Conservation (phyloP, 805 yeast genomes). For the Metschnikowia bowlesiae region DNA sequence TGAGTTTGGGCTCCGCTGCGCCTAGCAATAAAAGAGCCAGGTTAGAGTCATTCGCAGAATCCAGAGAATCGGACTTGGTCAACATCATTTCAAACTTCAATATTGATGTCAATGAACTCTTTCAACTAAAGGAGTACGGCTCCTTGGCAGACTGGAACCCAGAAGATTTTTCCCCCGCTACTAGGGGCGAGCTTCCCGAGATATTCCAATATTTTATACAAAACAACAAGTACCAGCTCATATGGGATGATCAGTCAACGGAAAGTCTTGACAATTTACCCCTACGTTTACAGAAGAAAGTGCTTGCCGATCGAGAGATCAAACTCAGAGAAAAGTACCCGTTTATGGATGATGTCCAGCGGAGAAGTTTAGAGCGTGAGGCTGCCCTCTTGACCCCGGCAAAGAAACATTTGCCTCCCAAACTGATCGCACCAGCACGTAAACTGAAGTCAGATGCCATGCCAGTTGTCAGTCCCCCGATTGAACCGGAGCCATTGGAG, state of each 20-base stretch:
- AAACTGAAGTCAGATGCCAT: neutral
- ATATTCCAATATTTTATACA: conserved; percentile 28
- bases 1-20: neutral
- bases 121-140: conserved; percentile 57
- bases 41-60: conserved; percentile 2
- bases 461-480: neutral
- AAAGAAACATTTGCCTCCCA: neutral
- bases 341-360: conserved; percentile 28
- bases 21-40: conserved; percentile 6
- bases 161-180: conserved; percentile 26
- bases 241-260: conserved; percentile 29
- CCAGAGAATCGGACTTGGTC: conserved; percentile 18
- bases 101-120: conserved; percentile 53
- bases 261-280: conserved; percentile 29
- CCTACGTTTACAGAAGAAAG: conserved; percentile 37
- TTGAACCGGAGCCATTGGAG: neutral
- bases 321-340: conserved; percentile 32
- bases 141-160: conserved; percentile 65
- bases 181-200: conserved; percentile 28
- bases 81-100: conserved; percentile 45
- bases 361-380: conserved; percentile 21
- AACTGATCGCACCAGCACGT: neutral
- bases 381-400: conserved; percentile 2
- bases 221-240: conserved; percentile 23
- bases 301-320: conserved; percentile 30